phyloP scores from a whole-genome alignment of 1,284 basidiomycete genomes.

The Ganoderma sp. region DNA sequence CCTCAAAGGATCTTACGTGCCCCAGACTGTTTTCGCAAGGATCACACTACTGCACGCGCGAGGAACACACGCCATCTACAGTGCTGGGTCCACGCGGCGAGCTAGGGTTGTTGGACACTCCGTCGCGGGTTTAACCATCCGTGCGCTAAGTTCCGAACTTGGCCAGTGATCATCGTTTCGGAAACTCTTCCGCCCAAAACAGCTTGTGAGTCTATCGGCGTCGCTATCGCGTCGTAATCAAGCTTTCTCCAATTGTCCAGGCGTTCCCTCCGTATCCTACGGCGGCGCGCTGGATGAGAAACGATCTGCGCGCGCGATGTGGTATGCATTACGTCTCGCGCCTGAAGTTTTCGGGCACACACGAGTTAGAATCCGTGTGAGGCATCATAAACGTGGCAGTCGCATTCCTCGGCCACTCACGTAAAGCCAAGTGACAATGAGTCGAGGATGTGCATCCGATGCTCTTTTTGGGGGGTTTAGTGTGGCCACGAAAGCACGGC shows the following conservation, averaged over 20 bases:
- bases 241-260: not conserved
- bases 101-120: not conserved
- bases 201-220: not conserved
- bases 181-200: not conserved
- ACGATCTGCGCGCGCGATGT: not conserved
- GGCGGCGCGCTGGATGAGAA: not conserved
- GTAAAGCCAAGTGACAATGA: conserved; percentile 5
- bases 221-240: not conserved
- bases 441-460: not conserved
- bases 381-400: conserved; percentile 20
- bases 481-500: conserved; percentile 5
- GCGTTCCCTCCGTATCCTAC: not conserved
- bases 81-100: not conserved
- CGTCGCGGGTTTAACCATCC: not conserved
- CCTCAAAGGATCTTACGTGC: not conserved
- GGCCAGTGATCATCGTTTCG: not conserved
- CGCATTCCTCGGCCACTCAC: conserved; percentile 12
- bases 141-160: not conserved
- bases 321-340: not conserved
- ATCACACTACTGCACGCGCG: not conserved
- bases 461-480: not conserved
- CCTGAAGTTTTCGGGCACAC: not conserved
- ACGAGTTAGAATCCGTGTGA: not conserved
- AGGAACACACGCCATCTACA: not conserved
- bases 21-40: not conserved